phyloP scores from a whole-genome alignment of 805 yeast genomes.

The Jamesozyma gamospora region DNA sequence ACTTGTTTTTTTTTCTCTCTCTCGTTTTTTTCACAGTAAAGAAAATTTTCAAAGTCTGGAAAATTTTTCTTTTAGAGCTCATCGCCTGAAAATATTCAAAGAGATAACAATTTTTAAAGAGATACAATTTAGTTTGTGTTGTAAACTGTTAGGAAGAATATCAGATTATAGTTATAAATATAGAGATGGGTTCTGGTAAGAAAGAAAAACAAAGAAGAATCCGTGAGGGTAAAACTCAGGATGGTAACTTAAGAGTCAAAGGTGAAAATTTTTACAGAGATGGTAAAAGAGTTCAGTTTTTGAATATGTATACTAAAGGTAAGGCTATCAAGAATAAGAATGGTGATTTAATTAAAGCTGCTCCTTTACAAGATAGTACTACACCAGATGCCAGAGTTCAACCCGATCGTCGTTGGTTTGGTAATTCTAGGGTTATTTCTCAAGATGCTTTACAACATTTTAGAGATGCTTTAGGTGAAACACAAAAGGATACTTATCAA shows the following conservation, averaged over 20 bases:
- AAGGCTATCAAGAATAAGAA: conserved; percentile 75
- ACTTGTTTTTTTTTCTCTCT: no score
- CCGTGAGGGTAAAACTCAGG: conserved; percentile 72
- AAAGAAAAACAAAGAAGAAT: conserved; percentile 82
- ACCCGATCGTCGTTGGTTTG: conserved; percentile 96
- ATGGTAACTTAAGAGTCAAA: conserved; percentile 85
- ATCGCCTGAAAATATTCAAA: conserved; percentile 1
- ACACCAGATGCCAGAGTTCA: conserved; percentile 88
- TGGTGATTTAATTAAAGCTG: conserved; percentile 83
- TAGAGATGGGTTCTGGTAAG: conserved; percentile 89
- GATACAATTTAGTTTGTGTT: no score
- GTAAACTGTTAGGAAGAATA: no score
- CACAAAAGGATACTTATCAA: conserved; percentile 72
- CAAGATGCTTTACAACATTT: conserved; percentile 93
- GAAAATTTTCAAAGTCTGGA: conserved; percentile 1
- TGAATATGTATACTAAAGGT: conserved; percentile 90
- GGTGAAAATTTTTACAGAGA: conserved; percentile 96
- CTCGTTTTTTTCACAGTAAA: no score
- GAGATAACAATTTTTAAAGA: no score
- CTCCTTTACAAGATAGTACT: conserved; percentile 77
- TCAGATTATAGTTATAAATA: no score
- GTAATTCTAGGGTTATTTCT: conserved; percentile 92
- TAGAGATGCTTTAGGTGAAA: conserved; percentile 86
- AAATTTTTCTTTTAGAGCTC: conserved; percentile 1
- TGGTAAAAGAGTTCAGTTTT: conserved; percentile 81